A percentile compares a stretch with the other conserved stretches of the same genome.
These are phyloP conservation scores for Neurospora sp. DNA, from an alignment of 495 filamentous ascomycete species.

Conservation along the genomic window DNA sequence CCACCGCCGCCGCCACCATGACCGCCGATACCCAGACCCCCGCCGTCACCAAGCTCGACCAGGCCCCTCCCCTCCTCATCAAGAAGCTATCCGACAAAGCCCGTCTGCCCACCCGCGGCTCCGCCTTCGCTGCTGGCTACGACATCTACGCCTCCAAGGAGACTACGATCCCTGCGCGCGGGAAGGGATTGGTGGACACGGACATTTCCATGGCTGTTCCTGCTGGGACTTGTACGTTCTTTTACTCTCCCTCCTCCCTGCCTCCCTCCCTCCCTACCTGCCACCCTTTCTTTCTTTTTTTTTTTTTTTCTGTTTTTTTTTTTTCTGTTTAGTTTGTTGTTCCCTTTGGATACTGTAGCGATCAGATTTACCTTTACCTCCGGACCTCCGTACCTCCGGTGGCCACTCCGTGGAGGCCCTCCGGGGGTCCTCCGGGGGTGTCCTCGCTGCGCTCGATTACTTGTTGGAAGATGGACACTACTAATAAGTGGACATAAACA, in stretches of 20 bases:
- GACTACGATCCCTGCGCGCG: conserved; percentile 66
- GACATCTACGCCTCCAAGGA: conserved; percentile 71
- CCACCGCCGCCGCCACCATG: conserved; percentile 5
- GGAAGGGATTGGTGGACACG: conserved; percentile 80
- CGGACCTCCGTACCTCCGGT: no score
- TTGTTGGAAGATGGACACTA: no score
- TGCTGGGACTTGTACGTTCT: conserved; percentile 65
- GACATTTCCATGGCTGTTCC: conserved; percentile 85
- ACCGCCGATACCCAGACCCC: conserved; percentile 8
- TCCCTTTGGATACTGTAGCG: neutral
- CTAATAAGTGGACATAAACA: no score
- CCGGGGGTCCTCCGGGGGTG: neutral
- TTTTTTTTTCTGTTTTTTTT: neutral
- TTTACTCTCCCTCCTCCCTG: neutral
- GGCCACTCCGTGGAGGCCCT: neutral
- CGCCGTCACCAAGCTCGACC: conserved; percentile 21
- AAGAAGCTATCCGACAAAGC: conserved; percentile 73
- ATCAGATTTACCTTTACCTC: no score
- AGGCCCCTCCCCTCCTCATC: conserved; percentile 57
- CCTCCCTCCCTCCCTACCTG: neutral
- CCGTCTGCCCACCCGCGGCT: conserved; percentile 73
- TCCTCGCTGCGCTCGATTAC: no score
- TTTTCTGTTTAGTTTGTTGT: neutral
- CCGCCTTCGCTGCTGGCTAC: conserved; percentile 84
- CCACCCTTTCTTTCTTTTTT: no score